Conservation (phyloP, 176 grass and related monocot species). For the Secale cereale region DNA sequence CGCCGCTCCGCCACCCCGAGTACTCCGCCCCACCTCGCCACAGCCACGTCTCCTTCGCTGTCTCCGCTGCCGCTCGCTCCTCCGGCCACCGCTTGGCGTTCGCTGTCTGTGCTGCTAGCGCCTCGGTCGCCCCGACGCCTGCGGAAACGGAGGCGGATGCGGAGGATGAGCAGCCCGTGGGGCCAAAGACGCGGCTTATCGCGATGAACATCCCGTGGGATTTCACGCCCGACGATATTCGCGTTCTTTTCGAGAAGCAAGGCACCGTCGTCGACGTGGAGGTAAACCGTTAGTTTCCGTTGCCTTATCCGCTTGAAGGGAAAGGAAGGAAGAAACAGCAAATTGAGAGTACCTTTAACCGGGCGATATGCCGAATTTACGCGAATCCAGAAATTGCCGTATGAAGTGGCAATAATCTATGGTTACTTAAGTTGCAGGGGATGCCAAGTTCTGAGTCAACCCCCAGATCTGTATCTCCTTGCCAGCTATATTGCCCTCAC, state of each 20-base stretch:
- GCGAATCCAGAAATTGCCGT: background rate
- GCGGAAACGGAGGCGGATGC: constrained; percentile 7
- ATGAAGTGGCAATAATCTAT: background rate
- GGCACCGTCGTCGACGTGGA: constrained; percentile 66
- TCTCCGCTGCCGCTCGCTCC: constrained; percentile 3
- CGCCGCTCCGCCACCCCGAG: constrained; percentile 14
- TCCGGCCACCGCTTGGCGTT: constrained; percentile 10
- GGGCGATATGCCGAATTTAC: background rate
- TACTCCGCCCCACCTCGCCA: background rate
- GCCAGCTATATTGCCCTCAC: background rate
- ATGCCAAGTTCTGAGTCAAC: too few species aligned
- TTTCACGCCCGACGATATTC: constrained; percentile 67
- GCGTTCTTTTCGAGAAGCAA: constrained; percentile 70
- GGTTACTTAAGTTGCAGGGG: background rate
- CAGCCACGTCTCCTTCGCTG: background rate
- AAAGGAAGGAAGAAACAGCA: background rate
- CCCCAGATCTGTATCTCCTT: too few species aligned
- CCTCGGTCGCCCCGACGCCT: constrained; percentile 22
- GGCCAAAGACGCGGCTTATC: constrained; percentile 55
- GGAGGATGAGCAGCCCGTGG: constrained; percentile 27
- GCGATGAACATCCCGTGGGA: constrained; percentile 96
- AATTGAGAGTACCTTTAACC: background rate
- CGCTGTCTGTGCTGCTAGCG: background rate
- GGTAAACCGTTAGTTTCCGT: constrained; percentile 38
- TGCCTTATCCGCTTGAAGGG: background rate